A percentile compares a stretch with the other conserved stretches of the same genome.
phyloP scores from a whole-genome alignment of 257 asterid species.

The Catharanthus roseus region DNA sequence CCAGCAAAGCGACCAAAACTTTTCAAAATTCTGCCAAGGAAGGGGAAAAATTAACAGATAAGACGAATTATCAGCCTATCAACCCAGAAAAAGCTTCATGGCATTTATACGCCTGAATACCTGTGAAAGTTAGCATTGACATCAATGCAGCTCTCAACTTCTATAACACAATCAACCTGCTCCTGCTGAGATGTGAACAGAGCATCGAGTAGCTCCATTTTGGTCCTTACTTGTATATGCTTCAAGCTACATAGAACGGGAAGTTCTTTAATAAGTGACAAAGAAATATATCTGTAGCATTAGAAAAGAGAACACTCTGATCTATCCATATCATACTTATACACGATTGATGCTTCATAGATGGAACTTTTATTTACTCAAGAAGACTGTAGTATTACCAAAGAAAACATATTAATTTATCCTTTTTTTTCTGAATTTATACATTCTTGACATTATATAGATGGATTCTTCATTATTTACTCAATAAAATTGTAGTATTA shows the following conservation, averaged over 20 bases:
- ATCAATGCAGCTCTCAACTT: conserved; percentile 86
- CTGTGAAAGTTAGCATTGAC: conserved; percentile 66
- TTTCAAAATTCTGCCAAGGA: conserved; percentile 55
- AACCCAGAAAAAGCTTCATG: conserved; percentile 4
- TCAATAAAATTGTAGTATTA: background rate
- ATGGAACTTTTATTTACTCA: background rate
- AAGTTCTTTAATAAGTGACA: conserved; percentile 5
- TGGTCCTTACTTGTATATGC: conserved; percentile 65
- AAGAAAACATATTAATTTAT: background rate
- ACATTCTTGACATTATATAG: background rate
- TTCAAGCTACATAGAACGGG: conserved; percentile 60
- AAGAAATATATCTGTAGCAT: conserved; percentile 1
- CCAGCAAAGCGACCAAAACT: conserved; percentile 59
- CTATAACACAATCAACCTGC: conserved; percentile 67
- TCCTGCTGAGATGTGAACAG: conserved; percentile 61
- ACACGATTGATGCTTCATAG: background rate
- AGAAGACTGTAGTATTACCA: conserved; percentile 3
- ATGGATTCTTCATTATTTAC: background rate
- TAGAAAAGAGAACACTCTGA: background rate
- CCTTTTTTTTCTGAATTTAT: background rate
- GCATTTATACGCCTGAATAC: conserved; percentile 29
- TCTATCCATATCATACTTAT: background rate
- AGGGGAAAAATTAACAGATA: conserved; percentile 23
- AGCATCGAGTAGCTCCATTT: conserved; percentile 60
- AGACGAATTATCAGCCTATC: conserved; percentile 13